Evolutionary conservation across 495 filamentous ascomycete genomes (phyloP).

Genomic region (Bacidia gigantensis): DNA sequence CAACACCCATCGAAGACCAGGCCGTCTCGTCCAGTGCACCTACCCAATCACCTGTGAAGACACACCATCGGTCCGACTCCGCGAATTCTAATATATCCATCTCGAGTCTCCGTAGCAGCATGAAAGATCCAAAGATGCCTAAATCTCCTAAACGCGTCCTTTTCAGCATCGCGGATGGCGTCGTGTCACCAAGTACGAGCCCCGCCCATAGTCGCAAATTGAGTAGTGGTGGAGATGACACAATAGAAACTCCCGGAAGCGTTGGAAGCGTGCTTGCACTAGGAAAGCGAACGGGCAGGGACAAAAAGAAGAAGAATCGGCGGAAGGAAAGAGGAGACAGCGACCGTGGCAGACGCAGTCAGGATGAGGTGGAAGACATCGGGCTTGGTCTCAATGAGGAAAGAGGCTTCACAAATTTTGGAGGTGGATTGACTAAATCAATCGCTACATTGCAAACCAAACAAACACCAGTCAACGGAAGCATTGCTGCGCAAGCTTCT

Average conservation of each 20-base stretch:
- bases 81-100: conserved; percentile 12
- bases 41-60: conserved; percentile 7
- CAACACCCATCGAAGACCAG: not conserved
- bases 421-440: not conserved
- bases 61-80: conserved; percentile 11
- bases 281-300: not conserved
- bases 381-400: conserved; percentile 4
- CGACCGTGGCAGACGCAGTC: not conserved
- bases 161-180: conserved; percentile 16
- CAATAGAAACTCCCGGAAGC: not conserved
- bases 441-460: not conserved
- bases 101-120: conserved; percentile 14
- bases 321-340: not conserved
- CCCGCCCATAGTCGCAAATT: not conserved
- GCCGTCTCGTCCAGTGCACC: conserved; percentile 13
- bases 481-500: conserved; percentile 16
- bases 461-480: not conserved
- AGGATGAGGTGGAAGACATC: not conserved
- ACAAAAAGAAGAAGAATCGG: not conserved
- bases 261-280: not conserved
- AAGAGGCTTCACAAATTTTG: conserved; percentile 2
- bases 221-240: not conserved
- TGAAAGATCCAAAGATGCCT: conserved; percentile 17
- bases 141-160: conserved; percentile 19
- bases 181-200: conserved; percentile 18